These are phyloP conservation scores for Aeschynomene evenia DNA, from an alignment of 306 rosid species.

Conservation along the genomic window DNA sequence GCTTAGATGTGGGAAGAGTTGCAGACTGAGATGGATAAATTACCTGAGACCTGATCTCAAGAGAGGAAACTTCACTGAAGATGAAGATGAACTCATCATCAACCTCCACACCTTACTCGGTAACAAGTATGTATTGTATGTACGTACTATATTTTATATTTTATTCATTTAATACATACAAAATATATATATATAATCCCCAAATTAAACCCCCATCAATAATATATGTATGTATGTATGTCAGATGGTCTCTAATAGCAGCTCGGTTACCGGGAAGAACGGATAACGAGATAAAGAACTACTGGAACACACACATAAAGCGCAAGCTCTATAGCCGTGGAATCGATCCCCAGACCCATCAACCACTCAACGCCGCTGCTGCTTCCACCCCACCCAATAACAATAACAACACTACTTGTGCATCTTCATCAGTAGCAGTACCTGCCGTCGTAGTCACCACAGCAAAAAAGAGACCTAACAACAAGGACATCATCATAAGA, in stretches of 20 bases:
- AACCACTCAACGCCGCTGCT: constrained; percentile 23
- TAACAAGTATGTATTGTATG: constrained; percentile 45
- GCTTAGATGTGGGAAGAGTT: constrained; percentile 69
- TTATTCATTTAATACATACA: too few species aligned
- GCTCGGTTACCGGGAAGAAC: constrained; percentile 59
- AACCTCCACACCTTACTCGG: constrained; percentile 57
- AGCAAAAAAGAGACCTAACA: background rate
- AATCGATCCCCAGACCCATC: constrained; percentile 59
- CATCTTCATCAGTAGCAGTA: background rate
- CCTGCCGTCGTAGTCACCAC: background rate
- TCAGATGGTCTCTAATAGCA: constrained; percentile 68
- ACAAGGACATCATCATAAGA: background rate
- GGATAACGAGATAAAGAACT: constrained; percentile 65
- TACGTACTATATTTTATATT: too few species aligned
- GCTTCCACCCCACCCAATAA: background rate
- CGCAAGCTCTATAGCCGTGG: constrained; percentile 46
- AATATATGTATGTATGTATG: background rate
- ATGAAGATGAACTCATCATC: constrained; percentile 59
- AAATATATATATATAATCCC: too few species aligned
- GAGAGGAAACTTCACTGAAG: constrained; percentile 53
- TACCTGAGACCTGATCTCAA: constrained; percentile 62
- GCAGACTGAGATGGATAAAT: constrained; percentile 64
- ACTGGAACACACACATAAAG: constrained; percentile 62
- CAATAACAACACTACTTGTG: too few species aligned
- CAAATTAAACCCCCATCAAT: too few species aligned